Percentiles rank a stretch among this genome's conserved stretches.
Evolutionary conservation across 768 basidiomycete species (phyloP).

Genomic region (Xerocomellus intermedius): DNA sequence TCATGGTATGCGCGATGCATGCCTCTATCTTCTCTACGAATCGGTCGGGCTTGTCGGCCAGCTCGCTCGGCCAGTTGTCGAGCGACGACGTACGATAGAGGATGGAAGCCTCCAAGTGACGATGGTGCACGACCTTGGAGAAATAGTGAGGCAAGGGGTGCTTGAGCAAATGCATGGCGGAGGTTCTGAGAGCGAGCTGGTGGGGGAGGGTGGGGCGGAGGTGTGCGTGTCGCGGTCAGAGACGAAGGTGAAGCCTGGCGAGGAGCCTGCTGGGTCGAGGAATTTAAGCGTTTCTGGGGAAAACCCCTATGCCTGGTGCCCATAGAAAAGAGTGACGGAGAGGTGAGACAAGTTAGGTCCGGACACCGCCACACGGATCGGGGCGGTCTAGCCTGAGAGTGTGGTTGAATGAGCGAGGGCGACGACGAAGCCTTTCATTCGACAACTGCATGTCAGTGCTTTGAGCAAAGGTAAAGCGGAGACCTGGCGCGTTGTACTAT

Average conservation of each 20-base stretch:
- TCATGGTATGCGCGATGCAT: conserved; percentile 8
- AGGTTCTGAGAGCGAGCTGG: neutral
- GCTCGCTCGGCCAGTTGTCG: conserved; percentile 8
- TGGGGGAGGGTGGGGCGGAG: neutral
- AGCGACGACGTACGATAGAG: conserved; percentile 9
- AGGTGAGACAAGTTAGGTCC: neutral
- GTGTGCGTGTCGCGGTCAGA: neutral
- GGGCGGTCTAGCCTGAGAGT: neutral
- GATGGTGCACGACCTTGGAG: conserved; percentile 10
- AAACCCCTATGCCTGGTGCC: neutral
- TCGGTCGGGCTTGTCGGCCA: neutral
- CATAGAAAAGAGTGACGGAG: neutral
- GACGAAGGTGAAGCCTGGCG: too few species aligned
- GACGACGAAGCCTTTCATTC: neutral
- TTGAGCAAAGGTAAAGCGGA: too few species aligned
- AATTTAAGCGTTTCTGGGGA: neutral
- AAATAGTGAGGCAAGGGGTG: conserved; percentile 4
- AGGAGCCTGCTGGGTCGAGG: neutral
- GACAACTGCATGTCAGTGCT: neutral
- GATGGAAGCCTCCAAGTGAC: neutral
- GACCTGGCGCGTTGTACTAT: too few species aligned
- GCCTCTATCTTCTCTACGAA: conserved; percentile 11
- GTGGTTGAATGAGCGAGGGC: too few species aligned
- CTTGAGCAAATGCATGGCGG: neutral
- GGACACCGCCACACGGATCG: neutral